These are phyloP conservation scores for Trichoderma sp. DNA, from an alignment of 2,329 filamentous ascomycete genomes.

Conservation along the genomic window DNA sequence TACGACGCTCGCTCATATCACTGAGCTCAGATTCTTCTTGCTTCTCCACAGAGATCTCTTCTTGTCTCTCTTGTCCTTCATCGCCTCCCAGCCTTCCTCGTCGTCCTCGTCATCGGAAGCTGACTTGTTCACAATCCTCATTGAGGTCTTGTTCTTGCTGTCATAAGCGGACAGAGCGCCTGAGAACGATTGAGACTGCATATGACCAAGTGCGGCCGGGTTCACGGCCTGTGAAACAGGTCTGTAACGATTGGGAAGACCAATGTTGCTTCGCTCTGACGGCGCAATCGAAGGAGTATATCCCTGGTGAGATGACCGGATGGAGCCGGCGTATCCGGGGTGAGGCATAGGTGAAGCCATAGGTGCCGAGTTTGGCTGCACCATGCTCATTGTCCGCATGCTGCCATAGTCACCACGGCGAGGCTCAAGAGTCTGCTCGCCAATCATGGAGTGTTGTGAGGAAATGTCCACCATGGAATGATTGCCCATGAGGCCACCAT, in stretches of 20 bases:
- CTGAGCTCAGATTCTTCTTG: conserved; percentile 56
- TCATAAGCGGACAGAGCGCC: conserved; percentile 38
- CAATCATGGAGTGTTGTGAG: conserved; percentile 50
- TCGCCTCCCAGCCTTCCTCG: conserved; percentile 69
- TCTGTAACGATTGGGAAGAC: conserved; percentile 84
- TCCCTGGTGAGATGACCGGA: conserved; percentile 46
- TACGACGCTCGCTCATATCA: conserved; percentile 42
- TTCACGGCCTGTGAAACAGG: conserved; percentile 70
- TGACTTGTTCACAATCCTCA: conserved; percentile 44
- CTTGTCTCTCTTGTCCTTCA: conserved; percentile 69
- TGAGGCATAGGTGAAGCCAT: conserved; percentile 61
- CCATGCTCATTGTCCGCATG: conserved; percentile 79
- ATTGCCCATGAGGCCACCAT: conserved; percentile 37
- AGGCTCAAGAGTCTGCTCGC: conserved; percentile 49
- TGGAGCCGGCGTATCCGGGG: conserved; percentile 37
- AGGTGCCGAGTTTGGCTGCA: conserved; percentile 66
- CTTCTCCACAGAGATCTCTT: conserved; percentile 66
- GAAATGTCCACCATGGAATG: conserved; percentile 49
- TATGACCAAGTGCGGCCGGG: conserved; percentile 40
- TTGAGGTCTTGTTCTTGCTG: conserved; percentile 37
- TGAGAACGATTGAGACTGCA: conserved; percentile 40
- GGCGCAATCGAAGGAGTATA: conserved; percentile 93
- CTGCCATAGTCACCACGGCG: conserved; percentile 45
- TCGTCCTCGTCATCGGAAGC: conserved; percentile 57
- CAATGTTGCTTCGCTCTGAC: conserved; percentile 92